phyloP scores from a whole-genome alignment of 257 asterid genomes.

The Solanum tacnaense region DNA sequence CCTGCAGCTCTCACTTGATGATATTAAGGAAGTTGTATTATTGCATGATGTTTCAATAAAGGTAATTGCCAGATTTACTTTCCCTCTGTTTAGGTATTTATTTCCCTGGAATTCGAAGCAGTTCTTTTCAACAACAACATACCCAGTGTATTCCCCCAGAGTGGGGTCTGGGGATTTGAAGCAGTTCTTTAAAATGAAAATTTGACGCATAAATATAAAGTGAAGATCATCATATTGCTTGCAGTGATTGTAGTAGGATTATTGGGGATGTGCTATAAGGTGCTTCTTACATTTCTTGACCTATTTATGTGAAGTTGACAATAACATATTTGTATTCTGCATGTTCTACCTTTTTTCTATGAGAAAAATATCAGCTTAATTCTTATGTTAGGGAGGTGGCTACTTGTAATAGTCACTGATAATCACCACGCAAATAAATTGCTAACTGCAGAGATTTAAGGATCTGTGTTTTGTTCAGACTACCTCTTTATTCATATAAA shows the following conservation, averaged over 20 bases:
- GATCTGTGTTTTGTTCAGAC: not conserved
- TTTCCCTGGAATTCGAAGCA: not conserved
- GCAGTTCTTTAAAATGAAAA: not conserved
- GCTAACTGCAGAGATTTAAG: not conserved
- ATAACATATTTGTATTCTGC: not conserved
- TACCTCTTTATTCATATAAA: not conserved
- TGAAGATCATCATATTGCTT: not conserved
- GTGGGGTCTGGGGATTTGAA: not conserved
- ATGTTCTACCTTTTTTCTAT: not conserved
- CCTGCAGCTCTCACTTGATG: constrained; percentile 69
- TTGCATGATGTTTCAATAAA: constrained; percentile 51
- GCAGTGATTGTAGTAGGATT: not conserved
- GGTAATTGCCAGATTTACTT: constrained; percentile 25
- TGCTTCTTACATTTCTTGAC: not conserved
- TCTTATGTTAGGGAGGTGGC: not conserved
- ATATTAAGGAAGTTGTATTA: constrained; percentile 52
- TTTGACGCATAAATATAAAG: not conserved
- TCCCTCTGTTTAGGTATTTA: constrained; percentile 1
- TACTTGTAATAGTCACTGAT: not conserved
- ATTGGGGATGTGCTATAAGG: not conserved
- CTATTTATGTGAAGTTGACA: not conserved
- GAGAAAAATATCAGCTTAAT: not conserved
- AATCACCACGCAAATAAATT: not conserved
- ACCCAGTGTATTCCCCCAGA: not conserved
- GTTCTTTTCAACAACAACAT: not conserved